These are phyloP conservation scores for Mycena vulgaris DNA, from an alignment of 768 basidiomycete genomes.

Conservation along the genomic window DNA sequence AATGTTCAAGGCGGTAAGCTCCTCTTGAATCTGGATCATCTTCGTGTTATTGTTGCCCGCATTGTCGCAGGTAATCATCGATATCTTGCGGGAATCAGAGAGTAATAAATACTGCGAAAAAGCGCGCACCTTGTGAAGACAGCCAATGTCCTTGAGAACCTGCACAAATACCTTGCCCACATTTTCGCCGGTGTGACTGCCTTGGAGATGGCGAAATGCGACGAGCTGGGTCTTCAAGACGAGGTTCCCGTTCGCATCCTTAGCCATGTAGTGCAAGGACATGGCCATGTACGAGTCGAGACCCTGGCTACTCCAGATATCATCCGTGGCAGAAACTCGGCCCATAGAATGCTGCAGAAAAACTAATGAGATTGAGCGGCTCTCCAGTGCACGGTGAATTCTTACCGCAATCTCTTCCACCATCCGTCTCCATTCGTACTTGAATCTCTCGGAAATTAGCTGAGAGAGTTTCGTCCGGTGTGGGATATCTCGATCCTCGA, in stretches of 20 bases:
- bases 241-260: constrained; percentile 25
- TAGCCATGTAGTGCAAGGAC: constrained; percentile 36
- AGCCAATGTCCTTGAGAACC: constrained; percentile 24
- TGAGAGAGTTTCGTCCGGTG: constrained; percentile 16
- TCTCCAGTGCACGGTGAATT: neutral
- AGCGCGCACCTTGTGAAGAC: constrained; percentile 15
- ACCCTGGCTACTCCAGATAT: constrained; percentile 38
- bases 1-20: constrained; percentile 24
- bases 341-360: constrained; percentile 6
- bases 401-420: constrained; percentile 1
- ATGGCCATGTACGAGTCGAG: constrained; percentile 36
- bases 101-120: neutral
- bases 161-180: constrained; percentile 35
- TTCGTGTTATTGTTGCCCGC: constrained; percentile 44
- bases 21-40: constrained; percentile 37
- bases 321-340: constrained; percentile 36
- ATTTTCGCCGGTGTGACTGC: constrained; percentile 24
- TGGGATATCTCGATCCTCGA: constrained; percentile 12
- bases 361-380: neutral
- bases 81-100: constrained; percentile 26
- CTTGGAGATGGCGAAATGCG: constrained; percentile 37
- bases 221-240: constrained; percentile 31
- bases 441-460: neutral
- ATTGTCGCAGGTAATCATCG: constrained; percentile 48
- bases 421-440: constrained; percentile 3